A percentile compares a stretch with the other conserved stretches of the same genome.
These are phyloP conservation scores for Leishmania martiniquensis DNA, from an alignment of 208 protist genomes.

Conservation along the genomic window DNA sequence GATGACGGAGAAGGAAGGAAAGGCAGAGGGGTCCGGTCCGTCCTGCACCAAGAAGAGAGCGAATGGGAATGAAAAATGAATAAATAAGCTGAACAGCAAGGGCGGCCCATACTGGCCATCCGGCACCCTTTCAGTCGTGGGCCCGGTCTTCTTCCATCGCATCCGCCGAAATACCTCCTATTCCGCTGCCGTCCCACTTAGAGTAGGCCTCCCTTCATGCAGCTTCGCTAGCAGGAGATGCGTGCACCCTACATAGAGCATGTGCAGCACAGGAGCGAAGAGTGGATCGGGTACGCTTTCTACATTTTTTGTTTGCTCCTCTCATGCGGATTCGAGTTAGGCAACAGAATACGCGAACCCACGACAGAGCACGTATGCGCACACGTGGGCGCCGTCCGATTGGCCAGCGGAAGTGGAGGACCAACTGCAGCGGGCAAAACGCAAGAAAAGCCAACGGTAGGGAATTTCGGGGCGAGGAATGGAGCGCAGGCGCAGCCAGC, in stretches of 20 bases:
- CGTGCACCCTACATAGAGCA: neutral
- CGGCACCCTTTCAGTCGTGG: no score
- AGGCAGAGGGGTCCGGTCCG: no score
- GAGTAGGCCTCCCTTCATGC: neutral
- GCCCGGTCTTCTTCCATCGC: no score
- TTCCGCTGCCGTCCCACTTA: no score
- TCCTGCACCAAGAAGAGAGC: no score
- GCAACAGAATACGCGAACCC: neutral
- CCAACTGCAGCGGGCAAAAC: neutral
- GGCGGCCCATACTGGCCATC: no score
- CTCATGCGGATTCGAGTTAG: neutral
- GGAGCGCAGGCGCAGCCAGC: neutral
- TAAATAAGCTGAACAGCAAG: no score
- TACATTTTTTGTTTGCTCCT: neutral
- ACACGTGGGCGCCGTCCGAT: neutral
- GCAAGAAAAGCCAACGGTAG: neutral
- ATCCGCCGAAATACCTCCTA: no score
- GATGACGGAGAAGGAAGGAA: no score
- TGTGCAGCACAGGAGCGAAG: neutral
- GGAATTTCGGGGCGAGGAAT: neutral
- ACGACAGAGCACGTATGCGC: neutral
- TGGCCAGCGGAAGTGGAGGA: neutral
- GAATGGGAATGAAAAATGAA: no score
- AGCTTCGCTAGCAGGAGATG: neutral
- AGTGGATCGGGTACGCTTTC: neutral